Evolutionary conservation across 2,329 filamentous ascomycete species (phyloP).

Genomic region (Stachybotrys elegans): DNA sequence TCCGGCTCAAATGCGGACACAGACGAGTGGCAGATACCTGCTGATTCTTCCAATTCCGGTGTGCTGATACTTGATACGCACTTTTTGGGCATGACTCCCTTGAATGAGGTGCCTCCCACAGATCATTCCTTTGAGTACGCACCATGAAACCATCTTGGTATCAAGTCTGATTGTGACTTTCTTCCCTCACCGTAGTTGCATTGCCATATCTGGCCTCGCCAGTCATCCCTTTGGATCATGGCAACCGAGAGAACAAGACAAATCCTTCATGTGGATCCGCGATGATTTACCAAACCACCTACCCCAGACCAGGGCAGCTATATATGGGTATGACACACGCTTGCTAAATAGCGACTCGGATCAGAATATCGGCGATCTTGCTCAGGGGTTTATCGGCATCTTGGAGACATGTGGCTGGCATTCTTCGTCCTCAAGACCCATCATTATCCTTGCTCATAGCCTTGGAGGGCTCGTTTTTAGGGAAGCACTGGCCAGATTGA

Average conservation of each 20-base stretch:
- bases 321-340: background rate
- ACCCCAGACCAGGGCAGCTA: background rate
- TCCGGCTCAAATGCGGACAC: background rate
- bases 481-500: background rate
- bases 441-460: conserved; percentile 1
- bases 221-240: conserved; percentile 3
- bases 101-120: background rate
- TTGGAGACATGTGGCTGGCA: background rate
- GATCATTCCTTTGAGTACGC: background rate
- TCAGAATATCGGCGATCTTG: background rate
- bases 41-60: background rate
- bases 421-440: background rate
- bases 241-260: background rate
- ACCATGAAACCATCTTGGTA: background rate
- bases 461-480: background rate
- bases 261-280: conserved; percentile 3
- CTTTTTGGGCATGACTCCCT: conserved; percentile 1
- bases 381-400: background rate
- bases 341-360: background rate
- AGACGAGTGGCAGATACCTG: background rate
- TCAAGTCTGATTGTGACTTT: background rate
- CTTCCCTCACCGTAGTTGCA: background rate
- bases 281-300: background rate
- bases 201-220: conserved; percentile 1
- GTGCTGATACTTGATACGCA: background rate